Base-by-base conservation (phyloP, 176 grass and related monocot species). In the Cenchrus purpureus region DNA sequence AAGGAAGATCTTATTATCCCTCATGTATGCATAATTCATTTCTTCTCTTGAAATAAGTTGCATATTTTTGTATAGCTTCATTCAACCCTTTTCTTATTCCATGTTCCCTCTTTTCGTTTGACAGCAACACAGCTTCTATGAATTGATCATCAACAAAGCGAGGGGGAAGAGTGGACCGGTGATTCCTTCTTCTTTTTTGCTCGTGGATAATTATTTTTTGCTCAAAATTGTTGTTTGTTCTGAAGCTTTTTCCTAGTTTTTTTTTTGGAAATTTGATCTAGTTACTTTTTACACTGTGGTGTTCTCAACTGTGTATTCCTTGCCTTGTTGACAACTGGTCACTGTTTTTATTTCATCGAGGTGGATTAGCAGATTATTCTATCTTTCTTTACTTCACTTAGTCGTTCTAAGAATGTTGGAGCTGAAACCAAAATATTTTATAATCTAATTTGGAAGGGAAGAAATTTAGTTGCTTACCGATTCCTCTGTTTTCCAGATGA, bases 1-100 rank as follows among this genome's bases (percentile, higher is more conserved):
- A 99, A 99, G 90, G 97, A 99, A 96, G 97, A 99, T 91, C 79
- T 99, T 70, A 99, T 99, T 57, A 96, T 99, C 44, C 97, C 97
- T 89, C 97, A 99, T 85, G 97, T 99, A 96, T 65, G 65, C 17
- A 31, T 61, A 22, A 73, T 75, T 56, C 68, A 14, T 78, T 94
- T 76, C 64, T 72, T 82, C 29, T 60, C 70, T 15, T 17, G 65
- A 67, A 50, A 82, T 72, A 50, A 82, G 53, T 66, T 82, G 12
- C 55, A 49, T 85, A 82, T 20, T 45, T 83, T 17, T 66, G n/a
- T 15, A 45, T 69, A 77, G 72, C 50, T 86, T 71, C 19, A 8
- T 76, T 57, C 19, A 12, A 29, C 19, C 56, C 1, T 83, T 44
- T 77, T 86, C 63, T 79, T 65, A 68, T 86, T 73, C 31, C 22